These are phyloP conservation scores for Lentinus tigrinus DNA, from an alignment of 768 basidiomycete species.

Conservation along the genomic window DNA sequence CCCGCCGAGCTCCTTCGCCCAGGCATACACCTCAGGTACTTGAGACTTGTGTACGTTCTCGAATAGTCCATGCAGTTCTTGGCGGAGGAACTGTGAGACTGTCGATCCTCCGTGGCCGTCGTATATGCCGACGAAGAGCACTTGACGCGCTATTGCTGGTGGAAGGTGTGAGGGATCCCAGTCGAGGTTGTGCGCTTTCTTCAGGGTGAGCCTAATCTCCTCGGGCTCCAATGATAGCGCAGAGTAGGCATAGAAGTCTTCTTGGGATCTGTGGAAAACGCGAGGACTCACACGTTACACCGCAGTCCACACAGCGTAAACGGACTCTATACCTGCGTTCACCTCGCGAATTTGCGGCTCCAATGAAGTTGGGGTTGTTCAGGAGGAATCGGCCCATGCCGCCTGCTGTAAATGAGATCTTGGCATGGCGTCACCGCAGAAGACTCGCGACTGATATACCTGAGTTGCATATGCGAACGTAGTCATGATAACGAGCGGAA, in stretches of 20 bases:
- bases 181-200: constrained; percentile 58
- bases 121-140: constrained; percentile 86
- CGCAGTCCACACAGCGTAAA: not conserved
- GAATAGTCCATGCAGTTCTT: constrained; percentile 83
- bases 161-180: constrained; percentile 67
- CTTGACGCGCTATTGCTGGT: constrained; percentile 66
- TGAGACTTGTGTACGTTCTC: constrained; percentile 71
- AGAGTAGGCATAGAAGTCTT: constrained; percentile 80
- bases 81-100: constrained; percentile 81
- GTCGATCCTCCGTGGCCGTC: constrained; percentile 94
- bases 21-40: constrained; percentile 73
- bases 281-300: not conserved
- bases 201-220: constrained; percentile 66
- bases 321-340: constrained; percentile 55
- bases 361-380: constrained; percentile 74
- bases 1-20: constrained; percentile 79
- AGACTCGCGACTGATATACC: constrained; percentile 38
- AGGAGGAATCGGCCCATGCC: constrained; percentile 70
- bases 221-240: constrained; percentile 73
- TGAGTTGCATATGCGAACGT: constrained; percentile 51
- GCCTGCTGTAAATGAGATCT: constrained; percentile 37
- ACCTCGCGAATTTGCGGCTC: constrained; percentile 72
- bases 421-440: not conserved
- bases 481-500: constrained; percentile 59
- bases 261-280: constrained; percentile 64